phyloP scores from a whole-genome alignment of 2,329 filamentous ascomycete genomes.

The Phoma sp. region DNA sequence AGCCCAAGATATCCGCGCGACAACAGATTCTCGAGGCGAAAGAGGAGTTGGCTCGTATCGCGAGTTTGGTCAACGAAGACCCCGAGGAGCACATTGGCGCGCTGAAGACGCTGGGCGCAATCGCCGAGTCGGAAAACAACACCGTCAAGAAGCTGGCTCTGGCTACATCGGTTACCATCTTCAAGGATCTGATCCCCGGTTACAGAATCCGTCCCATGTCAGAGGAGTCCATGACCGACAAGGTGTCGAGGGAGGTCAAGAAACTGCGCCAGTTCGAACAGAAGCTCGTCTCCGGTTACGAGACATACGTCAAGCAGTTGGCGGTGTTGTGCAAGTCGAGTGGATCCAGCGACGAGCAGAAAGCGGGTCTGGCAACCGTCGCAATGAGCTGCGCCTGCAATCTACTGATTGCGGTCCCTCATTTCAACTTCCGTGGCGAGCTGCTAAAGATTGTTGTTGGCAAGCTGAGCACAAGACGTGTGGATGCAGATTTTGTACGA shows the following conservation, averaged over 20 bases:
- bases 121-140: constrained; percentile 72
- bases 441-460: constrained; percentile 85
- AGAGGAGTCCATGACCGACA: constrained; percentile 77
- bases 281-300: constrained; percentile 83
- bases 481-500: constrained; percentile 78
- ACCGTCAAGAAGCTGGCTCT: constrained; percentile 86
- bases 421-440: constrained; percentile 96
- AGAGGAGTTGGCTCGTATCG: constrained; percentile 88
- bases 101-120: constrained; percentile 78
- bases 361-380: constrained; percentile 67
- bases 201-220: constrained; percentile 87
- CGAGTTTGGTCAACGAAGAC: constrained; percentile 82
- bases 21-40: constrained; percentile 87
- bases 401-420: constrained; percentile 81
- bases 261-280: constrained; percentile 86
- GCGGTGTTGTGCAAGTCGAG: constrained; percentile 69
- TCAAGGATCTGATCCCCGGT: constrained; percentile 94
- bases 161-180: constrained; percentile 86
- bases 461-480: constrained; percentile 75
- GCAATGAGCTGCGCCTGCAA: constrained; percentile 87
- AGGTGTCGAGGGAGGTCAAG: constrained; percentile 90
- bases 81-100: constrained; percentile 87
- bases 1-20: constrained; percentile 72
- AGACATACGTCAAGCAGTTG: constrained; percentile 81
- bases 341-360: constrained; percentile 51